A percentile compares a stretch with the other conserved stretches of the same genome.
phyloP scores from a whole-genome alignment of 345 rosid species.

The Euphorbia lathyris region DNA sequence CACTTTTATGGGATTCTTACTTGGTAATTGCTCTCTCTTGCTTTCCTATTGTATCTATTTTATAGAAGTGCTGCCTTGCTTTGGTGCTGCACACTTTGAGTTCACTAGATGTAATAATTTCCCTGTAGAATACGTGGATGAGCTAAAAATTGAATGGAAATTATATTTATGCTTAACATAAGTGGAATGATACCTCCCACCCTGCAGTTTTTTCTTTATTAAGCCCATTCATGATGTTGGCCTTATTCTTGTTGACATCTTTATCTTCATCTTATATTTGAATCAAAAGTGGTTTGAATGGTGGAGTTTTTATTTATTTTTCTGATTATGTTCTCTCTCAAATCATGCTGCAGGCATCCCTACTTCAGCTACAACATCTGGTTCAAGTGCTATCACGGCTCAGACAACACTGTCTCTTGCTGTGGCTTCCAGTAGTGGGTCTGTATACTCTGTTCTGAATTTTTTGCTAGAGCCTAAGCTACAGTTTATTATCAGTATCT shows the following conservation, averaged over 20 bases:
- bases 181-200: neutral
- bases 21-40: neutral
- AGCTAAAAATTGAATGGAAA: neutral
- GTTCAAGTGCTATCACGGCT: slow-evolving; percentile 37
- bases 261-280: neutral
- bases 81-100: neutral
- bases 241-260: neutral
- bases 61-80: neutral
- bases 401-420: slow-evolving; percentile 55
- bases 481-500: neutral
- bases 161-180: neutral
- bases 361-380: slow-evolving; percentile 46
- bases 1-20: neutral
- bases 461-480: neutral
- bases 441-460: slow-evolving; percentile 24
- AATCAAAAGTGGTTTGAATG: neutral
- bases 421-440: slow-evolving; percentile 78
- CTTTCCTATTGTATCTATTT: neutral
- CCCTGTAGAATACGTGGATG: neutral
- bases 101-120: neutral
- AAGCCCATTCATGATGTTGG: neutral
- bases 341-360: slow-evolving; percentile 42
- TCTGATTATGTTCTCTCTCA: neutral
- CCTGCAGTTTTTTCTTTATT: neutral
- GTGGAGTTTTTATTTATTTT: neutral